Evolutionary conservation across 169 alveolate genomes (phyloP), one percentile per base, ranked within the genome.

Genomic region (Perkinsus marinus): DNA sequence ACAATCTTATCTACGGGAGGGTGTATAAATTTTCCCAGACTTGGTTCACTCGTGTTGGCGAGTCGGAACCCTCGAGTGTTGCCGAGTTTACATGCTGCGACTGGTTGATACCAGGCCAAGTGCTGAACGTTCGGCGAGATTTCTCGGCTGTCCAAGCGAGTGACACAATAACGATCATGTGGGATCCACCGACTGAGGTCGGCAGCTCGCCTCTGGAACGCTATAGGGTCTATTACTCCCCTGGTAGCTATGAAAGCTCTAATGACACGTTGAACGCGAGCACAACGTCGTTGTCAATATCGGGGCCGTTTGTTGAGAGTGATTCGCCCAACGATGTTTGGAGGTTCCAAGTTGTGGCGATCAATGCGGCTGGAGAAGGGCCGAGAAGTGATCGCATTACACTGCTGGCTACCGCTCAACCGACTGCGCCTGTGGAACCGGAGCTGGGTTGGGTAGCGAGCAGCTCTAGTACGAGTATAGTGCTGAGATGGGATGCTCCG

Each of bases 331-430:
- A 57, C 34, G 79, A 57, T 30, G 22, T 91, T 90, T 93, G 91
- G 92, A 92, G 94, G 89, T 91, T 93, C 57, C 92, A 91, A 38
- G 94, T 93, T 89, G 93, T 93, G n/a, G 94, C 94, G 0, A 93
- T 93, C 39, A 93, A 93, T 39, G 94, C 94, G 41, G 94, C 94
- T 0, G 94, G 94, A 17, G 94, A 79, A 39, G 94, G 94, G 2
- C 94, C 94, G 13, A 69, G 94, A 0, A 90, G 93, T 47, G 92
- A 89, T 46, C 92, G 94, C 9, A 79, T 93, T 39, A 93, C 94
- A 13, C 68, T 93, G 90, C 43, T 92, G 36, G 92, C 93, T 30
- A 79, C 94, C 30, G 92, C 39, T 30, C 69, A 26, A 9, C 92
- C 89, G 39, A 41, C 26, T 9, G 39, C 91, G 46, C 91, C 91